phyloP scores from a whole-genome alignment of 306 rosid species.

The Cicer arietinum region DNA sequence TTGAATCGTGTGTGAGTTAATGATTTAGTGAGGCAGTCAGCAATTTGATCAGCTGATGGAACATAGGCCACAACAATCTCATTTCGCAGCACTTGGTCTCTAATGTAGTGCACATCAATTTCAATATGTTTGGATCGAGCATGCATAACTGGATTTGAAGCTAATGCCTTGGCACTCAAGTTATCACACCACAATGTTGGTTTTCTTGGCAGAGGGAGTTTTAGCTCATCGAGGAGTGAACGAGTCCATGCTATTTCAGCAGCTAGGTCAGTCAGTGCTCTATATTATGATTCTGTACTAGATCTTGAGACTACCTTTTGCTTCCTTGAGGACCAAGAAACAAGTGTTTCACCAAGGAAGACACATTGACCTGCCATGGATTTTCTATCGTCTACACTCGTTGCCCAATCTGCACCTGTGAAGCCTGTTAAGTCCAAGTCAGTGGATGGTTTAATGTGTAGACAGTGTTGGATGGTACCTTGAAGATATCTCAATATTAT shows the following conservation, averaged over 20 bases:
- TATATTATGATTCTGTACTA: neutral
- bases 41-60: too few relatives aligned
- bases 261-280: neutral
- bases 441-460: too few relatives aligned
- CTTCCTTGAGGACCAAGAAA: neutral
- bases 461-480: too few relatives aligned
- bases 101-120: constrained; percentile 15
- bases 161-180: too few relatives aligned
- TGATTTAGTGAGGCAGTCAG: too few relatives aligned
- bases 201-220: neutral
- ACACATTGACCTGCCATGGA: neutral
- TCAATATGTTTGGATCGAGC: neutral
- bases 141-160: constrained; percentile 13
- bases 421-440: too few relatives aligned
- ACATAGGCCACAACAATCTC: too few relatives aligned
- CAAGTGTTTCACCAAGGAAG: neutral
- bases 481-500: too few relatives aligned
- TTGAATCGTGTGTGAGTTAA: too few relatives aligned
- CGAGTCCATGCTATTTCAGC: neutral
- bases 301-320: neutral
- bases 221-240: neutral
- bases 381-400: too few relatives aligned
- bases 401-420: too few relatives aligned
- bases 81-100: neutral
- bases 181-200: too few relatives aligned